Base-by-base conservation (phyloP, 2,329 filamentous ascomycete genomes). In the Hysterium pulicare region DNA sequence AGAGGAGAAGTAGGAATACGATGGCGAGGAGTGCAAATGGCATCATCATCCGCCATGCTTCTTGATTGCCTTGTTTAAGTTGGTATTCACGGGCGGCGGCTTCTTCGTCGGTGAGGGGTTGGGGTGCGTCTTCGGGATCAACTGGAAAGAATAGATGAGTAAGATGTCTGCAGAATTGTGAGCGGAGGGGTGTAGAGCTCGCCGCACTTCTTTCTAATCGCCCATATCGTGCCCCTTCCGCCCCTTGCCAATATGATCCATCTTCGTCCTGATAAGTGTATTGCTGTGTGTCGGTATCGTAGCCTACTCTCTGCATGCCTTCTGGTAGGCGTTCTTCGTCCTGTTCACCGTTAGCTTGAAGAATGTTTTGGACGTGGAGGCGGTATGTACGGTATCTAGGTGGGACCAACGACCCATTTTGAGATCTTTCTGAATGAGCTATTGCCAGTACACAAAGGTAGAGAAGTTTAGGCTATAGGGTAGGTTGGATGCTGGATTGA, bases 1-100 rank as follows among this genome's bases (percentile, higher is more conserved):
- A 58, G 33, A 81, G 51, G 15, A 71, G 56, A 24, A 81, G 54
- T 36, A 82, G 59, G 45, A 72, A 75, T 13, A 79, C 52, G 3
- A 76, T 66, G 40, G 79, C 68, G 26, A 82, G 58, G 46, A 81
- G 59, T 41, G 76, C 77, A 61, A 81, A 82, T 55, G 80, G 80
- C 54, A 82, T 67, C 49, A 82, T 64, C n/a, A 71, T 69, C 22
- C 78, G 70, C 71, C 77, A 75, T 5, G 77, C 74, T 23, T 64
- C 62, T 30, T 58, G 39, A 36, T 65, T 50, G 47, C 49, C 40
- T 13, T 28, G 24, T 28, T 28, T 28, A 13, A 13, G 8, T 13
- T 8, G 7, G 7, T 28, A 7, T 8, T 28, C 13, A 8, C 13
- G 24, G 7, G 7, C 13, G 8, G 7, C 24, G 24, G 13, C 13